Percentiles rank a stretch among this genome's conserved stretches.
These are phyloP conservation scores for Vishniacozyma victoriae DNA, from an alignment of 768 basidiomycete genomes.

Conservation along the genomic window DNA sequence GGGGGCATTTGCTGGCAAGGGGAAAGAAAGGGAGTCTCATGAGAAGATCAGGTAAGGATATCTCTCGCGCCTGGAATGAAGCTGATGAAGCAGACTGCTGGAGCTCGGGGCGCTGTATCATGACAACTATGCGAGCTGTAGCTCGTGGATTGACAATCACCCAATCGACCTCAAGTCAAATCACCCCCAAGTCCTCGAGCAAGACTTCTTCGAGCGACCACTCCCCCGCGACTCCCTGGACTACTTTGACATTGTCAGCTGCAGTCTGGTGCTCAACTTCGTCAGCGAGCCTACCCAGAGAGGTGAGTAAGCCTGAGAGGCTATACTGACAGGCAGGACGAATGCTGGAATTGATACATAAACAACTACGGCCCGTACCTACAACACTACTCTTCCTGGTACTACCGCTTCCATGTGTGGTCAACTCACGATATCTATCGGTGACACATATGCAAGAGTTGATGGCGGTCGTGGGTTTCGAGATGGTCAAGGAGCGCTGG, in stretches of 20 bases:
- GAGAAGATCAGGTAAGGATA: conserved; percentile 5
- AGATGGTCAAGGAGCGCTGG: conserved; percentile 58
- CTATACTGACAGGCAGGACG: conserved; percentile 14
- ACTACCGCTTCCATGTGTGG: conserved; percentile 75
- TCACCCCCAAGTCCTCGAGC: conserved; percentile 73
- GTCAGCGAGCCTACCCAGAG: conserved; percentile 67
- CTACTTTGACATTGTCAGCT: conserved; percentile 72
- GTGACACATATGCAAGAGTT: conserved; percentile 52
- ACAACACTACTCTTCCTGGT: conserved; percentile 43
- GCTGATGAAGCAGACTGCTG: conserved; percentile 59
- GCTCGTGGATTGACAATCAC: conserved; percentile 64
- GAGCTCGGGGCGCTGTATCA: conserved; percentile 84
- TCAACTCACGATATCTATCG: conserved; percentile 77
- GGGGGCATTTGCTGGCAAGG: conserved; percentile 42
- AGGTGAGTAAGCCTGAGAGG: conserved; percentile 52
- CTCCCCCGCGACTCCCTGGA: conserved; percentile 55
- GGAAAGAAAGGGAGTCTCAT: conserved; percentile 17
- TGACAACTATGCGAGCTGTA: conserved; percentile 66
- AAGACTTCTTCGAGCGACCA: conserved; percentile 64
- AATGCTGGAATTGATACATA: conserved; percentile 34
- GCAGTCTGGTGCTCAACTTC: conserved; percentile 86
- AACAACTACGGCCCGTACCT: conserved; percentile 18
- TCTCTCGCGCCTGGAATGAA: neutral
- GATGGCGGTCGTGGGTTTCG: conserved; percentile 57
- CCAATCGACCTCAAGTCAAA: conserved; percentile 80